A percentile compares a stretch with the other conserved stretches of the same genome.
These are phyloP conservation scores for Alternaria consortialis DNA, from an alignment of 2,329 filamentous ascomycete species.

Conservation along the genomic window DNA sequence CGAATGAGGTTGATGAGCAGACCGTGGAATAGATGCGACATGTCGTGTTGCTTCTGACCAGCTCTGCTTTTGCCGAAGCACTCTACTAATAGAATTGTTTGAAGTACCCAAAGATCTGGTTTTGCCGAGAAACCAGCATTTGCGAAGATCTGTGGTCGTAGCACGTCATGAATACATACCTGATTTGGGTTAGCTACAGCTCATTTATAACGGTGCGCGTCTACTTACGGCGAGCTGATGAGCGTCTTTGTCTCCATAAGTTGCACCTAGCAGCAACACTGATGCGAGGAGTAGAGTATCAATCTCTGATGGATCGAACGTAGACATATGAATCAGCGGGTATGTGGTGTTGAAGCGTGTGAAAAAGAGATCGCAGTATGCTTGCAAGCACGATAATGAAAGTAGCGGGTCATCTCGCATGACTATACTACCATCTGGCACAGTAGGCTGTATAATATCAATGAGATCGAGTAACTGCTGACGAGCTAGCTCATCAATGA, in stretches of 20 bases:
- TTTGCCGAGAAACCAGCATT: constrained; percentile 65
- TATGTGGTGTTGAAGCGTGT: constrained; percentile 68
- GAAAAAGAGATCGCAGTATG: constrained; percentile 68
- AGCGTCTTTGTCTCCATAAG: constrained; percentile 66
- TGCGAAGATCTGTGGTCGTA: constrained; percentile 67
- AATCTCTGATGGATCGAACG: constrained; percentile 61
- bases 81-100: constrained; percentile 69
- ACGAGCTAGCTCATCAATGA: constrained; percentile 55
- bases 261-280: constrained; percentile 68
- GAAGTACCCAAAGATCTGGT: constrained; percentile 69
- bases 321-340: constrained; percentile 66
- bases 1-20: constrained; percentile 65
- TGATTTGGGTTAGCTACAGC: constrained; percentile 18
- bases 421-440: constrained; percentile 59
- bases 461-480: constrained; percentile 61
- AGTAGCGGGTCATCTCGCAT: constrained; percentile 62
- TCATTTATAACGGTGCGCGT: constrained; percentile 11
- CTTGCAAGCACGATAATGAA: constrained; percentile 61
- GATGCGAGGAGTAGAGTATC: constrained; percentile 65
- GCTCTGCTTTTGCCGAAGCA: constrained; percentile 71
- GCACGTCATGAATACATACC: constrained; percentile 68
- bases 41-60: constrained; percentile 70
- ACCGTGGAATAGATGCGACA: constrained; percentile 68
- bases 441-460: constrained; percentile 58
- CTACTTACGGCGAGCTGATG: constrained; percentile 64